phyloP scores from a whole-genome alignment of 352 stramenopile genomes.

The Elongisporangium anandrum region DNA sequence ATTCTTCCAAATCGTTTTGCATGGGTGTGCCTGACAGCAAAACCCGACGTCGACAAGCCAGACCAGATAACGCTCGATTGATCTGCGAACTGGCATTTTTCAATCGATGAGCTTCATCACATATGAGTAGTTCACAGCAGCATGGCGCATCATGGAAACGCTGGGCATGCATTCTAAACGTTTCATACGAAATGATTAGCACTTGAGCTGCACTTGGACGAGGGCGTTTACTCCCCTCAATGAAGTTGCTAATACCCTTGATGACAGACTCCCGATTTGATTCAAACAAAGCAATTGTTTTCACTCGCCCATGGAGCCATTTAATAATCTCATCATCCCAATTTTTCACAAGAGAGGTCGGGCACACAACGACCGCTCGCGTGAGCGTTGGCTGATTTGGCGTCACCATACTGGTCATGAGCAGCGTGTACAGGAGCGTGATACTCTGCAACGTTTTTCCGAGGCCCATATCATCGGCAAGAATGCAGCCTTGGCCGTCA shows the following conservation, averaged over 20 bases:
- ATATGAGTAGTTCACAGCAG: conserved; percentile 96
- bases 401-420: conserved; percentile 58
- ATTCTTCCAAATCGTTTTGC: conserved; percentile 99
- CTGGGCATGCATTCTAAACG: conserved; percentile 91
- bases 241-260: conserved; percentile 79
- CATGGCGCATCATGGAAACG: conserved; percentile 84
- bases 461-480: conserved; percentile 87
- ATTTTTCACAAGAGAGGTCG: conserved; percentile 87
- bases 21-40: conserved; percentile 97
- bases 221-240: conserved; percentile 70
- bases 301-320: conserved; percentile 80
- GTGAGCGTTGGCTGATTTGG: conserved; percentile 58
- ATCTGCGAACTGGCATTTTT: conserved; percentile 98
- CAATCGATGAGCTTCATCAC: conserved; percentile 97
- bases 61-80: conserved; percentile 67
- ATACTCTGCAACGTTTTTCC: conserved; percentile 89
- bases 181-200: conserved; percentile 89
- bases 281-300: conserved; percentile 81
- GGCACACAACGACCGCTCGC: conserved; percentile 76
- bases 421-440: conserved; percentile 79
- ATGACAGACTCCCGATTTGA: conserved; percentile 78
- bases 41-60: conserved; percentile 90
- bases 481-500: conserved; percentile 80
- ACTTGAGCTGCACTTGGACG: conserved; percentile 59
- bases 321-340: conserved; percentile 89